Base-by-base conservation (phyloP, 2,329 filamentous ascomycete species). In the Alternaria triticimaculans region DNA sequence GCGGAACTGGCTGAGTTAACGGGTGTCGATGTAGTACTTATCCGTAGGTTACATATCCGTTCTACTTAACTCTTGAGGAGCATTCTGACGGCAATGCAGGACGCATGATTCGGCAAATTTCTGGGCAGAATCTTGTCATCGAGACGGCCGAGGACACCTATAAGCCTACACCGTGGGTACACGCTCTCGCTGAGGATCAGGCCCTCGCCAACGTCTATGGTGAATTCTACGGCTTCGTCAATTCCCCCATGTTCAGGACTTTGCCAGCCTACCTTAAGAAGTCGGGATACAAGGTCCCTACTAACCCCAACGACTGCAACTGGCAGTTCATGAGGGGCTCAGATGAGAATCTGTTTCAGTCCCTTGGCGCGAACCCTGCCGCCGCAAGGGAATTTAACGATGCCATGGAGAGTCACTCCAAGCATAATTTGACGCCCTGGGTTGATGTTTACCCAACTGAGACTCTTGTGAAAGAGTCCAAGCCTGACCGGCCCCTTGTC, bases 221-320 rank as follows among this genome's bases (percentile, higher is more conserved):
- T 43, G 55, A 58, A 58, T 50, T 58, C 4, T 58, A 50, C 43
- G 45, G 55, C 45, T 58, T 58, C 8, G 55, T 58, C 55, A 58
- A 58, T 58, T 50, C 55, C n/a, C 55, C 55, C 21, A 58, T 58
- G 55, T 50, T 58, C 55, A 58, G 55, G 28, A 58, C 55, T 43
- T 50, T 58, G 21, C 55, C 55, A 28, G 55, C 44, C 30, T 58
- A 58, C 55, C 55, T 58, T 11, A 58, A 58, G 45, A 58, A 58
- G 30, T 50, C 55, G 21, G 55, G 55, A 43, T 58, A 58, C 45
- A 58, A 58, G 12, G 45, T 50, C 8, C 45, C 55, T 58, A 50
- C 44, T 43, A 58, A 58, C 45, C 55, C 55, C 45, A 58, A 58
- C 55, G 55, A 58, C 55, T 12, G 55, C 28, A 58, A 58, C 45